Percentiles rank a stretch among this genome's conserved stretches.
Conservation (phyloP, 2,329 filamentous ascomycete species). For the Colletotrichum aenigma region DNA sequence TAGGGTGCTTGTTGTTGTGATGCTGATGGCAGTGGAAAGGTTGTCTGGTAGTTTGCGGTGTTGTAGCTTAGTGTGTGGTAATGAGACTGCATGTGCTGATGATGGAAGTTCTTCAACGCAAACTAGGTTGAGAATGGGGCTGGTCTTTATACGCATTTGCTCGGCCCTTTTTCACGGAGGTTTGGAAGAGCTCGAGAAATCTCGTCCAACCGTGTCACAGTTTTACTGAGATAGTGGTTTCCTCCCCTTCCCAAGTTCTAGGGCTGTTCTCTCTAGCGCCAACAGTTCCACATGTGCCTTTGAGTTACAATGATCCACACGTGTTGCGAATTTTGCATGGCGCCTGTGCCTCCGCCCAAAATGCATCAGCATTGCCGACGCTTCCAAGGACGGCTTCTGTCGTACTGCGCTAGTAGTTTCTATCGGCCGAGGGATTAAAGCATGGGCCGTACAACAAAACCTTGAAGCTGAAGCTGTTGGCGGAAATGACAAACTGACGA, state of each 20-base stretch:
- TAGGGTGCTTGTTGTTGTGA: background rate
- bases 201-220: background rate
- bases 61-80: too few relatives aligned
- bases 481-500: background rate
- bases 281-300: background rate
- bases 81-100: background rate
- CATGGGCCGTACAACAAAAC: background rate
- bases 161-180: rapidly evolving
- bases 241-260: background rate
- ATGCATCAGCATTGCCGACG: background rate
- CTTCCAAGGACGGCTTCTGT: background rate
- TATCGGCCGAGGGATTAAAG: background rate
- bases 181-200: background rate
- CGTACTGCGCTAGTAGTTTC: background rate
- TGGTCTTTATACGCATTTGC: background rate
- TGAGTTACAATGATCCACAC: background rate
- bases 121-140: background rate
- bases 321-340: background rate
- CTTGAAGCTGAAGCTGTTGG: background rate
- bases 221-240: background rate
- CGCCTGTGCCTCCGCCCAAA: background rate
- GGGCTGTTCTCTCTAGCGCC: background rate
- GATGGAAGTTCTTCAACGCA: too few relatives aligned
- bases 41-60: background rate
- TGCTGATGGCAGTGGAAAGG: background rate